Conservation (phyloP, 305 asterid species). For the Solanum hybrid region DNA sequence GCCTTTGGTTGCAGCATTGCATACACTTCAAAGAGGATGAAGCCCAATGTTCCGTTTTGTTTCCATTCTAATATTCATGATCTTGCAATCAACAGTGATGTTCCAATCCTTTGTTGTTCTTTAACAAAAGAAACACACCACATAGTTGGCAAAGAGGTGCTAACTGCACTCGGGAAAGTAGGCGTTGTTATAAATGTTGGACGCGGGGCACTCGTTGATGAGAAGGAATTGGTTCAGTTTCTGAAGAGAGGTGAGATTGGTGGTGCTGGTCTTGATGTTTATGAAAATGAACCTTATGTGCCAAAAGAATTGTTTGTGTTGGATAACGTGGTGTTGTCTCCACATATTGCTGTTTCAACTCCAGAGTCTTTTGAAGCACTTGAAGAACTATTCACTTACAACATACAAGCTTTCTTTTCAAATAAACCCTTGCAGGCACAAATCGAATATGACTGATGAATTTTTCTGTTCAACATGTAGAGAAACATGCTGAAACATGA, state of each 20-base stretch:
- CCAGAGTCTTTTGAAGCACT: slow-evolving; percentile 25
- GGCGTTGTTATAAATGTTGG: slow-evolving; percentile 50
- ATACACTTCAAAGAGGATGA: slow-evolving; percentile 41
- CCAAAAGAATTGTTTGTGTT: slow-evolving; percentile 30
- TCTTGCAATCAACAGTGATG: slow-evolving; percentile 36
- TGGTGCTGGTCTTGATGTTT: slow-evolving; percentile 74
- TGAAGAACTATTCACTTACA: slow-evolving; percentile 17
- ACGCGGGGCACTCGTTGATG: slow-evolving; percentile 46
- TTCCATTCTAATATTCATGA: slow-evolving; percentile 24
- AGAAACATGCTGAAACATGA: too few relatives aligned
- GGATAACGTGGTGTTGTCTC: slow-evolving; percentile 61
- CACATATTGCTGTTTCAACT: slow-evolving; percentile 35
- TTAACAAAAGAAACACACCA: slow-evolving; percentile 45
- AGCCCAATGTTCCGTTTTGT: slow-evolving; percentile 23
- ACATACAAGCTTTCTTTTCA: slow-evolving; percentile 45
- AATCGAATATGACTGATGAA: slow-evolving; percentile 10
- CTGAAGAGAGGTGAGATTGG: slow-evolving; percentile 49
- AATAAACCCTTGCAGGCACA: slow-evolving; percentile 33
- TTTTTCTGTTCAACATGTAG: not conserved
- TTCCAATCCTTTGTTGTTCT: slow-evolving; percentile 41
- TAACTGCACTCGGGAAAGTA: slow-evolving; percentile 40
- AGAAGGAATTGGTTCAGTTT: slow-evolving; percentile 43
- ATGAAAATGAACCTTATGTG: slow-evolving; percentile 50
- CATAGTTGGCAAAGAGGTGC: slow-evolving; percentile 30
- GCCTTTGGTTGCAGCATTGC: slow-evolving; percentile 49